Base-by-base conservation (phyloP, 2,329 filamentous ascomycete genomes). In the Podosphaera aphanis region DNA sequence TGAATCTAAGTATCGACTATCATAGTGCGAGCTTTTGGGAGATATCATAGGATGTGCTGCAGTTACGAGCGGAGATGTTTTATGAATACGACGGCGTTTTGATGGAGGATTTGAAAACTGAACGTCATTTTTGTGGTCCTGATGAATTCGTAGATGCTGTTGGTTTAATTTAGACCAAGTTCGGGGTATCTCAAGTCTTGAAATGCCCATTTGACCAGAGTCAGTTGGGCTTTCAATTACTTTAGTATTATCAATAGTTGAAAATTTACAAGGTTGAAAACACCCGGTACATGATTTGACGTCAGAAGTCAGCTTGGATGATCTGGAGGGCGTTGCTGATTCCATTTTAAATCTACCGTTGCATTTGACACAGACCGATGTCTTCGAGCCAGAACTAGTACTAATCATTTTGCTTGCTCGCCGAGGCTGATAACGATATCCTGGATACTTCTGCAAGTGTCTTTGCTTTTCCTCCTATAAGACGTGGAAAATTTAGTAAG, bases 371-470 rank as follows among this genome's bases (percentile, higher is more conserved):
- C 82, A 88, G 51, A 72, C 66, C 20, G 15, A 13, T 33, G 29
- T 72, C 67, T 36, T 73, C 69, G 16, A 55, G 44, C 1, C 61
- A 55, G 2, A 61, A 27, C 53, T 50, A 39, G 46, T 44, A 15
- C 50, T 52, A 46, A 48, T 55, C 37, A 50, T 15, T 47, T 56
- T 59, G 7, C 57, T 57, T 41, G 57, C 51, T 48, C 59, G 52
- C 48, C 57, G 55, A 31, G 90, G 90, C 60, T 93, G 84, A 59
- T 95, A 98, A 51, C 85, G 77, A 63, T 98, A 98, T 52, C 83
- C 80, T 2, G 90, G 90, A 60, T 94, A 93, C 63, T 86, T 82
- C 51, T 78, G 77, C 57, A 84, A 79, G 61, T 98, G 90, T 16
- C 82, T 79, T 49, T 76, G 68, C 66, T 95, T 95, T 61, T 95